Percentiles rank a stretch among this genome's conserved stretches.
Conservation (phyloP, 495 filamentous ascomycete genomes). For the Aspergillus taichungensis region DNA sequence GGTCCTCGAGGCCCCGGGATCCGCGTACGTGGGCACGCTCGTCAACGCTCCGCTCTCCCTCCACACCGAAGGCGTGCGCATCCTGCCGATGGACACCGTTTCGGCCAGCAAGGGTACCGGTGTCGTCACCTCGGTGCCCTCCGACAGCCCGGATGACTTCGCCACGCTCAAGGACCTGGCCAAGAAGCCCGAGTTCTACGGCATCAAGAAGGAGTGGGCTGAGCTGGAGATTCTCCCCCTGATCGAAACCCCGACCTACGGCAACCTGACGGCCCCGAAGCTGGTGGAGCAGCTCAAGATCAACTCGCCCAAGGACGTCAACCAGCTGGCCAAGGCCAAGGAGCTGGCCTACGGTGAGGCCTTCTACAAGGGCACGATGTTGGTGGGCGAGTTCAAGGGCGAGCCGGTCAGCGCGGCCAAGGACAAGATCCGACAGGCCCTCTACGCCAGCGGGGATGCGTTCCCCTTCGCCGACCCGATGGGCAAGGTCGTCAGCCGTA, state of each 20-base stretch:
- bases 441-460: constrained; percentile 71
- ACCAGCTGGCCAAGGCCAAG: constrained; percentile 85
- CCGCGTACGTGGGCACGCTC: constrained; percentile 75
- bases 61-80: constrained; percentile 70
- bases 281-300: constrained; percentile 94
- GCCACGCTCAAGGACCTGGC: constrained; percentile 78
- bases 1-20: constrained; percentile 60
- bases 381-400: constrained; percentile 81
- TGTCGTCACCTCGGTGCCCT: constrained; percentile 91
- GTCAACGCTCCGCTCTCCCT: constrained; percentile 87
- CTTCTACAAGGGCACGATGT: constrained; percentile 94
- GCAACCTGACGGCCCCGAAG: constrained; percentile 70
- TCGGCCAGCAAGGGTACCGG: constrained; percentile 90
- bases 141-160: constrained; percentile 93
- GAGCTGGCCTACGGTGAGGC: constrained; percentile 94
- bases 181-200: constrained; percentile 97
- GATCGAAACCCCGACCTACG: constrained; percentile 85
- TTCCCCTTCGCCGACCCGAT: constrained; percentile 93
- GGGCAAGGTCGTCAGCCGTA: constrained; percentile 74
- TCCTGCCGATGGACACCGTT: constrained; percentile 92
- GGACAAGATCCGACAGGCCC: constrained; percentile 69
- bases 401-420: constrained; percentile 79
- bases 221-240: constrained; percentile 80
- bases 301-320: constrained; percentile 86
- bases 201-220: constrained; percentile 95